Conservation (phyloP, 2,329 filamentous ascomycete species). For the Colletotrichum sp. region DNA sequence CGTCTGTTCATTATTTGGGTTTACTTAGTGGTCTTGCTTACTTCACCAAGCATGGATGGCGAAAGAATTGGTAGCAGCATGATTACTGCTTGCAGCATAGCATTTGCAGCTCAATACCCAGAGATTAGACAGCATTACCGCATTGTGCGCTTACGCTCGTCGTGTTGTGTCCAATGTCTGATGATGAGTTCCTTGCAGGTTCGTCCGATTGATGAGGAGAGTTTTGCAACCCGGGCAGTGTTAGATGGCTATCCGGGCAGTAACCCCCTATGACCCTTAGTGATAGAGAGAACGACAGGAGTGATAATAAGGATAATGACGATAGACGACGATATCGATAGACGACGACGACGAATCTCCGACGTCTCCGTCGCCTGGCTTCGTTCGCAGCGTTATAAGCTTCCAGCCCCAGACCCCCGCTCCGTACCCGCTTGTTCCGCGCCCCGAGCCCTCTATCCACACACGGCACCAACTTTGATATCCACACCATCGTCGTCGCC, state of each 20-base stretch:
- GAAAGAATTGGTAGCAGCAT: not conserved
- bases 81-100: not conserved
- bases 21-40: not conserved
- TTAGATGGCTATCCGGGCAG: no score
- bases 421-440: not conserved
- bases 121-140: not conserved
- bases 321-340: no score
- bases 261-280: no score
- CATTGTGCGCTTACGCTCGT: not conserved
- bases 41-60: not conserved
- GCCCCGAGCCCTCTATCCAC: not conserved
- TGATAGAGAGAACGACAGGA: no score
- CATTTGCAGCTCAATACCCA: not conserved
- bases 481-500: not conserved
- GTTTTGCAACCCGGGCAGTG: no score
- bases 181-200: not conserved
- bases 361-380: not conserved
- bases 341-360: not conserved
- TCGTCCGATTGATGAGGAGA: not conserved
- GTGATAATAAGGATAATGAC: no score
- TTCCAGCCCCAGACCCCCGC: not conserved
- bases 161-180: not conserved
- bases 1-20: not conserved
- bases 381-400: not conserved
- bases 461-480: not conserved